Percentiles rank a stretch among this genome's conserved stretches.
Evolutionary conservation across 75 land plant species (phyloP).

Genomic region (Selaginella moellendorffii): DNA sequence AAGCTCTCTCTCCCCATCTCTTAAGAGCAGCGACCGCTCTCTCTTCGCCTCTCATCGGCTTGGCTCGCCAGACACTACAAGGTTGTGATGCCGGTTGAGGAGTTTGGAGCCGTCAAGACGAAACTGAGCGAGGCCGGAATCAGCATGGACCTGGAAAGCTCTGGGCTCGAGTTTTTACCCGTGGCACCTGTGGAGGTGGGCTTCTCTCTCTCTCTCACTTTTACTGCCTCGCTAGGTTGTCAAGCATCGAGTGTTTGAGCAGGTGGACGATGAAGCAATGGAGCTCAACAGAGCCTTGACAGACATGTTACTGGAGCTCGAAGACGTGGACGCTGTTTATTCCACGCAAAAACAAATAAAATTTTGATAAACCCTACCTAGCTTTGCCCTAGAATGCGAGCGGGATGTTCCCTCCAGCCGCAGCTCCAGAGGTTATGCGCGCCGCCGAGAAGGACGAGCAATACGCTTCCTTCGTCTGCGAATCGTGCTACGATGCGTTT

Average conservation of each 20-base stretch:
- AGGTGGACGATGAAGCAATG: slow-evolving; percentile 93
- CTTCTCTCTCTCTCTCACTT: background rate
- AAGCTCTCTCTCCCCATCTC: too few relatives aligned
- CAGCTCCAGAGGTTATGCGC: slow-evolving; percentile 93
- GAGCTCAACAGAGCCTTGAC: slow-evolving; percentile 79
- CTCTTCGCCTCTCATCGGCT: too few relatives aligned
- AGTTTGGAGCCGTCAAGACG: slow-evolving; percentile 34
- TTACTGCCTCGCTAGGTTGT: too few relatives aligned
- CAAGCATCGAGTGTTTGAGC: slow-evolving; percentile 14
- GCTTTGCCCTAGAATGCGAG: too few relatives aligned
- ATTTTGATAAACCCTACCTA: too few relatives aligned
- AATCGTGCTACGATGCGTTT: slow-evolving; percentile 89
- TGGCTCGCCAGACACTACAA: too few relatives aligned
- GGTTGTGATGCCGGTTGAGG: slow-evolving; percentile 57
- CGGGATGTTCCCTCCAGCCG: slow-evolving; percentile 68
- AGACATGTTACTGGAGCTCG: slow-evolving; percentile 75
- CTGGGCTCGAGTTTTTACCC: slow-evolving; percentile 68
- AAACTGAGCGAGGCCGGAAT: slow-evolving; percentile 71
- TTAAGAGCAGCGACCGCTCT: too few relatives aligned
- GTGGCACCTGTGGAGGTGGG: slow-evolving; percentile 55
- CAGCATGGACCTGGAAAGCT: slow-evolving; percentile 51
- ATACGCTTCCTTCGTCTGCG: slow-evolving; percentile 65
- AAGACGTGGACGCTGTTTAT: slow-evolving; percentile 95
- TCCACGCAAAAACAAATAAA: slow-evolving; percentile 73
- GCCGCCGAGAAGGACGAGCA: slow-evolving; percentile 99